Evolutionary conservation across 345 rosid species (phyloP).

Genomic region (Rhodamnia rubescens): DNA sequence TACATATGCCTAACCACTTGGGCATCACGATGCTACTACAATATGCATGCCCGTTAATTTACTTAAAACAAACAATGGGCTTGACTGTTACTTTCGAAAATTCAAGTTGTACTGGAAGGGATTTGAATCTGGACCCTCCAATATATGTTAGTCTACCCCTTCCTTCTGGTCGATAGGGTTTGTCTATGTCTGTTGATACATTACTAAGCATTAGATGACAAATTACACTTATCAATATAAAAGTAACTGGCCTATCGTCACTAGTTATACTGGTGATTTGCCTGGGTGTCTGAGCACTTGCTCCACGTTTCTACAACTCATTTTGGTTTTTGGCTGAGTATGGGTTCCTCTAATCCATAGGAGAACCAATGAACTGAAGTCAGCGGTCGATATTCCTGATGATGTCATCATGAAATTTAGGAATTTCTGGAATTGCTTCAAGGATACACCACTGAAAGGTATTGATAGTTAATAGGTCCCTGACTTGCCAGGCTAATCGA

Average conservation of each 20-base stretch:
- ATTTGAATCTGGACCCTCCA: neutral
- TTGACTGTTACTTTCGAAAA: neutral
- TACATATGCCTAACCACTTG: neutral
- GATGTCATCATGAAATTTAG: constrained; percentile 54
- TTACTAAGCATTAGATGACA: neutral
- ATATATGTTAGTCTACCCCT: neutral
- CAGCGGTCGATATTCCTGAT: constrained; percentile 57
- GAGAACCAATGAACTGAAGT: constrained; percentile 82
- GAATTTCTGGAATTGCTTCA: constrained; percentile 75
- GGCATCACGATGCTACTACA: neutral
- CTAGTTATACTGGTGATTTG: neutral
- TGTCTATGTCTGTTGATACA: neutral
- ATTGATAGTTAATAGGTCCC: neutral
- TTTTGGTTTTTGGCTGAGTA: neutral
- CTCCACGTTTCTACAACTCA: neutral
- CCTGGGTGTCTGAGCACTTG: neutral
- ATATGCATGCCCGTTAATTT: neutral
- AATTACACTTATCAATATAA: neutral
- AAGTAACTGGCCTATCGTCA: neutral
- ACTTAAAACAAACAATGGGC: neutral
- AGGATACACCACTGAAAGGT: constrained; percentile 69
- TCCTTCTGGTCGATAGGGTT: neutral
- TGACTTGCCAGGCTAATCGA: neutral
- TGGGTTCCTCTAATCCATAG: constrained; percentile 15
- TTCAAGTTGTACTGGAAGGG: neutral